These are phyloP conservation scores for Neonectria faginata DNA, from an alignment of 2,329 filamentous ascomycete species.

Conservation along the genomic window DNA sequence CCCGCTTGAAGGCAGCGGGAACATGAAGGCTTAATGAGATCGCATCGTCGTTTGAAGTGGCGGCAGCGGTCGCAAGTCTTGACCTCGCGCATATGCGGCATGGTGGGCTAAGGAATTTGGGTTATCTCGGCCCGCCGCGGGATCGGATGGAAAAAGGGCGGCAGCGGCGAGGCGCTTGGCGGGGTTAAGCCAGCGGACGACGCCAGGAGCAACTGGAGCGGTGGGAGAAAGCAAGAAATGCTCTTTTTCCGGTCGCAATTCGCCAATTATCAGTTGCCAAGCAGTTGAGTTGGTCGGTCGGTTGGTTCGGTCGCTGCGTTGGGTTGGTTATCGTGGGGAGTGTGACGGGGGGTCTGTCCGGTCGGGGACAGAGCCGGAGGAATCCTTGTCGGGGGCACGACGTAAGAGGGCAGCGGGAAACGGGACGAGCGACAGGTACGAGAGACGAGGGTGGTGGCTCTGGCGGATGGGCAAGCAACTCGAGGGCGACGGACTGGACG, in stretches of 20 bases:
- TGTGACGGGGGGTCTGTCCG: constrained; percentile 18
- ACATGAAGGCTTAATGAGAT: constrained; percentile 51
- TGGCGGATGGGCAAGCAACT: neutral
- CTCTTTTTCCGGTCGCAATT: constrained; percentile 3
- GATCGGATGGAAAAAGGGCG: constrained; percentile 11
- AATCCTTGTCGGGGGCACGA: constrained; percentile 24
- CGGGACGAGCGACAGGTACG: constrained; percentile 8
- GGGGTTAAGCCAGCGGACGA: constrained; percentile 9
- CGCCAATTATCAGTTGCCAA: neutral
- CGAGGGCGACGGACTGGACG: neutral
- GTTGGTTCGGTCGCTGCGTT: constrained; percentile 11
- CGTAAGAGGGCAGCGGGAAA: constrained; percentile 8
- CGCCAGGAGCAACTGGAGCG: constrained; percentile 8
- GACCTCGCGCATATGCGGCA: constrained; percentile 51
- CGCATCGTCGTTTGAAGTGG: constrained; percentile 52
- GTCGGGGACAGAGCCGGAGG: constrained; percentile 21
- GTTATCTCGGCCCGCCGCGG: constrained; percentile 31
- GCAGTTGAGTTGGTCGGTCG: constrained; percentile 2
- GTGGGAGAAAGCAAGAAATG: constrained; percentile 19
- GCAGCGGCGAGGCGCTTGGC: constrained; percentile 18
- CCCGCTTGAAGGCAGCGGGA: constrained; percentile 50
- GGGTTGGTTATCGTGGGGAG: constrained; percentile 18
- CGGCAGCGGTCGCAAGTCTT: constrained; percentile 53
- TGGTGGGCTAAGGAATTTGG: constrained; percentile 31
- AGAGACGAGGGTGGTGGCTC: constrained; percentile 1